Conservation (phyloP, 805 yeast genomes). For the Ogataea neopini region DNA sequence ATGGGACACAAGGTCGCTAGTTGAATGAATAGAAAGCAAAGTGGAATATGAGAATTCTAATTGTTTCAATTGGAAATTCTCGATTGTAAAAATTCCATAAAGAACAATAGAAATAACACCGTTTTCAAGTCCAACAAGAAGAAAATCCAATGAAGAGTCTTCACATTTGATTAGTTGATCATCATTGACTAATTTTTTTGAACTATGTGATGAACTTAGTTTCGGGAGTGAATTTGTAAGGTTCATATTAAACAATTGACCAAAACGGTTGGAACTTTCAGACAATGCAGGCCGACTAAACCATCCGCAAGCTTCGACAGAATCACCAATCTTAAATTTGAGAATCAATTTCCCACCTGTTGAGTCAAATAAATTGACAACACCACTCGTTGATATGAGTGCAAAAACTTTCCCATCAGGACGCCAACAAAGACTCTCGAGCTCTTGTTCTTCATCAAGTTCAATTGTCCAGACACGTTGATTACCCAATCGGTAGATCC, state of each 20-base stretch:
- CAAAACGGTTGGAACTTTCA: conserved; percentile 15
- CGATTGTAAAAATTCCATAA: conserved; percentile 37
- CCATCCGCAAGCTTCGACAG: conserved; percentile 27
- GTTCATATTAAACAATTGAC: conserved; percentile 25
- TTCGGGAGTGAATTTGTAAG: conserved; percentile 29
- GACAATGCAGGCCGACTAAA: conserved; percentile 16
- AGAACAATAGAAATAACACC: conserved; percentile 29
- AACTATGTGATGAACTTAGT: conserved; percentile 23
- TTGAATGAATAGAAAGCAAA: conserved; percentile 22
- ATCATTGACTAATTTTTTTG: conserved; percentile 24
- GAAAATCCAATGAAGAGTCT: conserved; percentile 30
- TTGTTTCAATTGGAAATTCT: conserved; percentile 25
- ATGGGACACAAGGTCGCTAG: conserved; percentile 26
- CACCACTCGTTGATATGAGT: conserved; percentile 25
- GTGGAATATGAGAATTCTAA: conserved; percentile 17
- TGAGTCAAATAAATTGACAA: conserved; percentile 31
- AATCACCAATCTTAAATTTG: conserved; percentile 17
- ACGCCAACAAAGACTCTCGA: conserved; percentile 30
- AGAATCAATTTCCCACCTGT: conserved; percentile 30
- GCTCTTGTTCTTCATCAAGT: conserved; percentile 20
- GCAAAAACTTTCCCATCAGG: conserved; percentile 37
- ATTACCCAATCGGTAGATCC: conserved; percentile 34
- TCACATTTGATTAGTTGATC: conserved; percentile 27
- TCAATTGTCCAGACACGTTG: conserved; percentile 37
- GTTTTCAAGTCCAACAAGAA: conserved; percentile 30